Percentiles rank a stretch among this genome's conserved stretches.
Evolutionary conservation across 306 rosid genomes (phyloP).

Genomic region (Delonix regia): DNA sequence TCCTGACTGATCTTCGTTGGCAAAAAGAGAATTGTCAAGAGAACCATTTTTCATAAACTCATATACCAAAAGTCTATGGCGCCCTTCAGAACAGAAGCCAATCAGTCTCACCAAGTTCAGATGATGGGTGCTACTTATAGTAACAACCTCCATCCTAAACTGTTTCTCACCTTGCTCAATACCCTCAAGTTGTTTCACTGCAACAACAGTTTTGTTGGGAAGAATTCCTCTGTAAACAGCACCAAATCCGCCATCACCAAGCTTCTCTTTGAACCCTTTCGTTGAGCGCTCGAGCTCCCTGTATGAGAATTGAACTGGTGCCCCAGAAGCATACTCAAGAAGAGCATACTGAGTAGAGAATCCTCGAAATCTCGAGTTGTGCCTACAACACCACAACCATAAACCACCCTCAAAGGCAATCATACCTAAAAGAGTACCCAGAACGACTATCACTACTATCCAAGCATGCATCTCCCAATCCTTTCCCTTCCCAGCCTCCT

Average conservation of each 20-base stretch:
- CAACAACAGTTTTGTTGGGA: conserved; percentile 65
- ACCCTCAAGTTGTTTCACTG: conserved; percentile 88
- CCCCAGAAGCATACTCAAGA: conserved; percentile 97
- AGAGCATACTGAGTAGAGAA: conserved; percentile 74
- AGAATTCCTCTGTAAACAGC: conserved; percentile 79
- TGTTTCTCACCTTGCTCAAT: conserved; percentile 90
- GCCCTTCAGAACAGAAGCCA: conserved; percentile 93
- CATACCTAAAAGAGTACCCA: conserved; percentile 55
- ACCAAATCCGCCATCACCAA: conserved; percentile 89
- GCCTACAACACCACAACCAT: conserved; percentile 80
- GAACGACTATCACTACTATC: conserved; percentile 49
- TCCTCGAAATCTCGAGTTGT: conserved; percentile 46
- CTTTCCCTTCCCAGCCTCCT: conserved; percentile 33
- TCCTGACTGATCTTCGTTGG: conserved; percentile 47
- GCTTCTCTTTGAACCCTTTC: conserved; percentile 86
- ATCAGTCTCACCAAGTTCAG: conserved; percentile 82
- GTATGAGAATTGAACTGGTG: conserved; percentile 75
- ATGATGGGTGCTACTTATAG: conserved; percentile 90
- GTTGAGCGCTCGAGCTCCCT: conserved; percentile 79
- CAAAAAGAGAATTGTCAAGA: conserved; percentile 64
- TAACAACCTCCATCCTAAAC: conserved; percentile 86
- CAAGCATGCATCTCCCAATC: conserved; percentile 51
- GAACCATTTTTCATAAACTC: conserved; percentile 91
- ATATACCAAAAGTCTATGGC: conserved; percentile 79
- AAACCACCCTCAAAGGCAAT: conserved; percentile 65